Base-by-base conservation (phyloP, 805 yeast species). In the Candida silvatica region DNA sequence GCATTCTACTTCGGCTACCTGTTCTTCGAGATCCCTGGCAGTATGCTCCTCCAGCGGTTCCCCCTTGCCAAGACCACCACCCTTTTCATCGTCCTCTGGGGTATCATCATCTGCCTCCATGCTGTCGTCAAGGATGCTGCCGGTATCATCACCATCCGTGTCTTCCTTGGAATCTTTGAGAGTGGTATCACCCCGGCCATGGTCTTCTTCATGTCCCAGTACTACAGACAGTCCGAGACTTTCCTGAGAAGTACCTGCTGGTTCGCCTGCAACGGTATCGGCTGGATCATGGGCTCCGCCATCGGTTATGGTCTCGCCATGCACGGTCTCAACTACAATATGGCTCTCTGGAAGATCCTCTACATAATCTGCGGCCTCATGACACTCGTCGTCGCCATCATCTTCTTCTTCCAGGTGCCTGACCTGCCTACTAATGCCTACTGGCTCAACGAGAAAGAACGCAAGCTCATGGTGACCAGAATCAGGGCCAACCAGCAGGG, bases 401-500 rank as follows among this genome's bases (percentile, higher is more conserved):
- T 47, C 11, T 42, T 47, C 17, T 46, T 41, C 61, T 20, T 64
- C 72, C 42, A 56, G 51, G 34, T 49, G 63, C 44, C 75, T 68
- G 54, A 52, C 76, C 37, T 81, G 17, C 84, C 85, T 25, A 58
- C 62, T 6, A 55, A 56, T 17, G 74, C 76, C 14, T 61, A 69
- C 64, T 61, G 66, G 47, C 49, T 72, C 38, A 56, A 54, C 12
- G 66, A 64, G 17, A 62, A 63, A 37, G 81, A 71, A 47, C 66
- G 60, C 44, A 44, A 54, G 8, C 51, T 64, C 48, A 69, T 71
- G 16, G 67, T 77, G 20, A 72, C 71, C 45, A 65, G 80, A 44
- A 71, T 78, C 38, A 67, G 78, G 45, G 51, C 49, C 6, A 75
- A 75, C 49, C 71, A 75, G 46, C 77, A 74, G 42, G 84, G 82